Evolutionary conservation across 2,329 filamentous ascomycete species (phyloP), one percentile per base, ranked within the genome.

Genomic region (Bipolaris bicolor): DNA sequence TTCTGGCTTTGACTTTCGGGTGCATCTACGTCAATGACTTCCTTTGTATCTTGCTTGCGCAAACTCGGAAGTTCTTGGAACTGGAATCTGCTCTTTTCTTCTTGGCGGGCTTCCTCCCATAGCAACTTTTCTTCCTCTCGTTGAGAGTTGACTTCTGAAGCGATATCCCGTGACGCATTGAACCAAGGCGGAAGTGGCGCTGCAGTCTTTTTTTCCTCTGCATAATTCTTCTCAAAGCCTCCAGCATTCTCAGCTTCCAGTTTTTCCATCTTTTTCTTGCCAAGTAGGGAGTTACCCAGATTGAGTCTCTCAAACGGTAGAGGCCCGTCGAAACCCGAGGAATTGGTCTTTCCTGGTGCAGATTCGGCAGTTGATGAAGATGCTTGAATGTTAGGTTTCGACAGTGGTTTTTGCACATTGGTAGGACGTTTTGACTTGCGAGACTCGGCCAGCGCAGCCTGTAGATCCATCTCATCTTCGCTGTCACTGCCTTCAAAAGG

Each of bases 291-390:
- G 49, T 85, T 88, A 43, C 90, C 87, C 1, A 97, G 82, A 70
- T 92, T 83, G 6, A 89, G 78, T 49, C 84, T 94, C 66, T 97
- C 92, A 69, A 99, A 99, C 0, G 95, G 95, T 5, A 99, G 77
- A 0, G 93, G 92, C 0, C 94, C 94, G 63, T 86, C 86, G 69
- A 96, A 90, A 3, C 76, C 78, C 49, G 86, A 82, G 63, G 84
- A 86, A 34, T 83, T 80, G 48, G 85, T 87, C 9, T 82, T 69
- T 3, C 79, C 68, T 18, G 78, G 72, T 3, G 75, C 69, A 24
- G 73, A 63, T 46, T 76, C 72, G 3, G 60, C 43, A 29, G 55
- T 33, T 13, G 62, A 43, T 31, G 57, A 40, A 45, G 57, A 31
- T 9, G 48, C 47, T 29, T 57, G 53, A 26, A 31, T 24, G 36